These are phyloP conservation scores for Daedaleopsis sinensis DNA, from an alignment of 768 basidiomycete species.

Conservation along the genomic window DNA sequence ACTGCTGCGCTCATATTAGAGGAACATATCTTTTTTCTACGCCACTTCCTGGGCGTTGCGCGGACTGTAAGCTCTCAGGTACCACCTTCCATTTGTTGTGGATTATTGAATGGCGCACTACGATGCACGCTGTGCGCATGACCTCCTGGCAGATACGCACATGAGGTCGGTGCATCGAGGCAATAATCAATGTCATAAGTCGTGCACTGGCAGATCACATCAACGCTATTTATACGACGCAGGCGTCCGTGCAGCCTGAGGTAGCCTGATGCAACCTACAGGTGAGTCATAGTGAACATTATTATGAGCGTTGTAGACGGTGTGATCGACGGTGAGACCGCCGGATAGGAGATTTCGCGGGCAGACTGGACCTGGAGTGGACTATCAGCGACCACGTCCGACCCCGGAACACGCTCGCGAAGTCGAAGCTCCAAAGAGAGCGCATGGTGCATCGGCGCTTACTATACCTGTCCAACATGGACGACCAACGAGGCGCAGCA, in stretches of 20 bases:
- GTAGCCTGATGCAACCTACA: too few relatives aligned
- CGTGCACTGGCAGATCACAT: background rate
- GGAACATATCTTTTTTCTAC: too few relatives aligned
- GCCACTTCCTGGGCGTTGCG: too few relatives aligned
- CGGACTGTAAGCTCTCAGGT: too few relatives aligned
- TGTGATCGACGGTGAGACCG: background rate
- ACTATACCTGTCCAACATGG: background rate
- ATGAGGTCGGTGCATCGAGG: background rate
- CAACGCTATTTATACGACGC: background rate
- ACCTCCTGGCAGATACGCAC: background rate
- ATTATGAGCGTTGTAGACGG: background rate
- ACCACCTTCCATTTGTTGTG: background rate
- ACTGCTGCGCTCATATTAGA: too few relatives aligned
- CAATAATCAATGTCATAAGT: background rate
- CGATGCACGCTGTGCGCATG: too few relatives aligned
- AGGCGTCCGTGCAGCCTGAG: too few relatives aligned
- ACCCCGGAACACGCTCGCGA: constrained; percentile 3
- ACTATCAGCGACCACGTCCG: background rate
- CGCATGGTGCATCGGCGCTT: constrained; percentile 12
- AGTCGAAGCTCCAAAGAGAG: constrained; percentile 5
- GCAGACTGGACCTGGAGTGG: constrained; percentile 3
- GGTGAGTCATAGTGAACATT: background rate
- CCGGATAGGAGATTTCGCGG: constrained; percentile 1
- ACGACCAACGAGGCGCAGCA: background rate
- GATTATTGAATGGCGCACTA: background rate